Conservation (phyloP, 2,329 filamentous ascomycete species). For the Penicillium aurantiogriseum region DNA sequence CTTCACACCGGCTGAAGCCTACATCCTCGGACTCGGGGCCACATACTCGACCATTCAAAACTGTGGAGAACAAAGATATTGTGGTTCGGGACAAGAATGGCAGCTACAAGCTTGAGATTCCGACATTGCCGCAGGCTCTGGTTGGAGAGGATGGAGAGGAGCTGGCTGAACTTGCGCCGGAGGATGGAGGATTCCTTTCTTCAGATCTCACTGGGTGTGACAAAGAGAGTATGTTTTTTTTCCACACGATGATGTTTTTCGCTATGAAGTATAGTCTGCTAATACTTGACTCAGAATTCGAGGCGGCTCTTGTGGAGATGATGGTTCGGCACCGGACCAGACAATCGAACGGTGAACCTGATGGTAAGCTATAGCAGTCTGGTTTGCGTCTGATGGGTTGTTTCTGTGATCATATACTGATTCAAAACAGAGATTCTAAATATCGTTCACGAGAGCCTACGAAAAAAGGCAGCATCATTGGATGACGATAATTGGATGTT, state of each 20-base stretch:
- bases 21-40: conserved; percentile 22
- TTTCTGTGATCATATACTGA: conserved; percentile 10
- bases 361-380: conserved; percentile 51
- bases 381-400: not conserved
- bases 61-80: conserved; percentile 45
- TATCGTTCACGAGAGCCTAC: conserved; percentile 66
- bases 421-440: conserved; percentile 62
- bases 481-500: conserved; percentile 92
- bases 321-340: conserved; percentile 41
- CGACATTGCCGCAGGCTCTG: conserved; percentile 39
- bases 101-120: conserved; percentile 49
- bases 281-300: conserved; percentile 39
- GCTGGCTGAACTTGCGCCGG: conserved; percentile 49
- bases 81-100: conserved; percentile 52
- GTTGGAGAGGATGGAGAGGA: conserved; percentile 42
- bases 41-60: conserved; percentile 21
- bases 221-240: conserved; percentile 42
- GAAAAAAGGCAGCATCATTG: conserved; percentile 69
- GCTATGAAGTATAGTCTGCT: conserved; percentile 1
- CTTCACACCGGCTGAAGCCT: conserved; percentile 25
- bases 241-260: not conserved
- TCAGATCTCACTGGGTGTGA: conserved; percentile 33
- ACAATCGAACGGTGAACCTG: conserved; percentile 61
- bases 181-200: conserved; percentile 56
- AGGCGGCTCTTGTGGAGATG: conserved; percentile 46